Evolutionary conservation across 768 basidiomycete genomes (phyloP), one percentile per base, ranked within the genome.

Genomic region (Tricholoma terreum): DNA sequence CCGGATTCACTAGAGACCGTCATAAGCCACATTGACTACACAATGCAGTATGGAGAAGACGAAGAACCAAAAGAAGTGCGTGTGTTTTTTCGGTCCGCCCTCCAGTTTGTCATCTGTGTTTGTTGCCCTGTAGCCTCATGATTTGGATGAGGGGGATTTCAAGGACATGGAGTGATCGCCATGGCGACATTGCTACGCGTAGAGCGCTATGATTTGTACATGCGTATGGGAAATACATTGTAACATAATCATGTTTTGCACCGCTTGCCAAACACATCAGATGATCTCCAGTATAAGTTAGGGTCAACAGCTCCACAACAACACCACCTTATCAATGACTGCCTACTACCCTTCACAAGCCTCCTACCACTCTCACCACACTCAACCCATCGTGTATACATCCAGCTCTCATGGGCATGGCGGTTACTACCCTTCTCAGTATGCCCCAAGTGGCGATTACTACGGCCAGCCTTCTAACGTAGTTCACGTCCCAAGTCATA

Each of bases 11-110:
- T 99, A 52, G 91, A 92, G 67, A 87, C 84, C 2, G 86, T 98
- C 9, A 80, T 99, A 58, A 94, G 93, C 69, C 94, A 99, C 70
- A 90, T 99, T 54, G 97, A 99, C 75, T 96, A 93, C 65, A 90
- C 93, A 57, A 94, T 99, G 86, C 97, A 99, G 69, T 99, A 97
- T 66, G 96, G 96, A 33, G 96, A 98, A 75, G 93, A 95, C 58
- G 96, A 99, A 69, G 96, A 99, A 68, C 95, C 96, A 14, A 94
- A 89, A 78, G 92, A 92, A 84, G 91, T 90, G 66, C 56, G 78
- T 55, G 31, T 56, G 49, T 42, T 31, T 12, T 55, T 40, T 50
- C 48, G 36, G 24, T 27, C 6, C n/a, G 50, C 48, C 56, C 52
- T 66, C 49, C 58, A 36, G 19, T 50, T 52, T 40, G 2, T 27